phyloP scores from a whole-genome alignment of 352 stramenopile genomes.

The Globisporangium iwayamae region DNA sequence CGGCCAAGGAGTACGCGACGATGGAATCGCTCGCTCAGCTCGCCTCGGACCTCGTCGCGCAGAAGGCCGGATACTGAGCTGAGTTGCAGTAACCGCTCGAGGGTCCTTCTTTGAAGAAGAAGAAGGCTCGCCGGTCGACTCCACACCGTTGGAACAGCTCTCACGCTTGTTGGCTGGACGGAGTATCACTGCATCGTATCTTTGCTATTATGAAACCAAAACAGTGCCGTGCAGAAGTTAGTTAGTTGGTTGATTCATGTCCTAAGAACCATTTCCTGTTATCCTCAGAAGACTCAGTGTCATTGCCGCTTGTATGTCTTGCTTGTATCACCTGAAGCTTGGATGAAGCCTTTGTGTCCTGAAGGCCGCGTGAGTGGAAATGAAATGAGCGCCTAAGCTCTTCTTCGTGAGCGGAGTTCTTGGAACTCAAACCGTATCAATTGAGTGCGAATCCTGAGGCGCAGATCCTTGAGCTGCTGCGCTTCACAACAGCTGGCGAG shows the following conservation, averaged over 20 bases:
- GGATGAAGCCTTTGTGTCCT: background rate
- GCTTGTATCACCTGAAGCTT: too few species aligned
- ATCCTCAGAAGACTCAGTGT: background rate
- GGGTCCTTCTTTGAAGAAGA: too few species aligned
- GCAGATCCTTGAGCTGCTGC: background rate
- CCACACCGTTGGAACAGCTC: background rate
- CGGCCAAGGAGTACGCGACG: constrained; percentile 60
- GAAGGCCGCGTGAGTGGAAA: background rate
- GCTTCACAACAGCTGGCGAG: background rate
- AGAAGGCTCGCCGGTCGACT: background rate
- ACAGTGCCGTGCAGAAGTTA: background rate
- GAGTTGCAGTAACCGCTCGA: too few species aligned
- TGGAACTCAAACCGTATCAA: background rate
- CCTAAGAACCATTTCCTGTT: background rate
- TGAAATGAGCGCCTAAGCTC: background rate
- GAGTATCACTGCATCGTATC: constrained; percentile 5
- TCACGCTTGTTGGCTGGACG: background rate
- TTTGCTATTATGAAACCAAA: background rate
- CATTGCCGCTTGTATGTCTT: background rate
- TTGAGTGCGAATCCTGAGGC: background rate
- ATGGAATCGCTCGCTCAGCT: constrained; percentile 61
- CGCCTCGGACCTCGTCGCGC: constrained; percentile 35
- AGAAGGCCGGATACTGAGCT: background rate
- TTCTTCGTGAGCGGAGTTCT: background rate
- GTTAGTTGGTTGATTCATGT: background rate